Percentiles rank a stretch among this genome's conserved stretches.
Evolutionary conservation across 768 basidiomycete species (phyloP).

Genomic region (Agrocybe pediades): DNA sequence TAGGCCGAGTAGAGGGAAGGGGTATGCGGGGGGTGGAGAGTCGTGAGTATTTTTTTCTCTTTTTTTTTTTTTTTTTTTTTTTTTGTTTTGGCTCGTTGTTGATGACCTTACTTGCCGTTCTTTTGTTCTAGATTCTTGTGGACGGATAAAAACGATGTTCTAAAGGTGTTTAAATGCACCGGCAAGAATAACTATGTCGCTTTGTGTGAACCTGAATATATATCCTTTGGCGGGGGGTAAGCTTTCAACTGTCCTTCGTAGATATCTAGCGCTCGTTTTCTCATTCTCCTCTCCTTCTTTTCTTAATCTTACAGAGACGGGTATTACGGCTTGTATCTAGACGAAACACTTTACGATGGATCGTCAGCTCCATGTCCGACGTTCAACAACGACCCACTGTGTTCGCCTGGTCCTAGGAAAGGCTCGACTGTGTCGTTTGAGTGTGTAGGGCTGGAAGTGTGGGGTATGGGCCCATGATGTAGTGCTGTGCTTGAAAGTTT

Average conservation of each 20-base stretch:
- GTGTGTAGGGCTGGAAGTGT: constrained; percentile 90
- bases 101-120: background rate
- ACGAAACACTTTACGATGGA: constrained; percentile 78
- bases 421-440: constrained; percentile 73
- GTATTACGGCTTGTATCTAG: constrained; percentile 86
- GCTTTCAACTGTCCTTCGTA: constrained; percentile 26
- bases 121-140: constrained; percentile 66
- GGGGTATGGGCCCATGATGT: constrained; percentile 69
- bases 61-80: background rate
- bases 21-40: constrained; percentile 89
- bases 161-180: constrained; percentile 80
- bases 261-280: background rate
- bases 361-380: constrained; percentile 85
- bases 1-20: constrained; percentile 54
- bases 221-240: constrained; percentile 93
- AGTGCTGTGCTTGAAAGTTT: too few relatives aligned
- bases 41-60: constrained; percentile 49
- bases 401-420: constrained; percentile 46
- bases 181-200: constrained; percentile 90
- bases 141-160: constrained; percentile 50
- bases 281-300: background rate
- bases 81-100: background rate
- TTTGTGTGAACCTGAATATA: constrained; percentile 75
- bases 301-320: constrained; percentile 59
- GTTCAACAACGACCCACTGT: constrained; percentile 85